These are phyloP conservation scores for Ceratorhiza oryzae-sativae DNA, from an alignment of 1,284 basidiomycete genomes.

Conservation along the genomic window DNA sequence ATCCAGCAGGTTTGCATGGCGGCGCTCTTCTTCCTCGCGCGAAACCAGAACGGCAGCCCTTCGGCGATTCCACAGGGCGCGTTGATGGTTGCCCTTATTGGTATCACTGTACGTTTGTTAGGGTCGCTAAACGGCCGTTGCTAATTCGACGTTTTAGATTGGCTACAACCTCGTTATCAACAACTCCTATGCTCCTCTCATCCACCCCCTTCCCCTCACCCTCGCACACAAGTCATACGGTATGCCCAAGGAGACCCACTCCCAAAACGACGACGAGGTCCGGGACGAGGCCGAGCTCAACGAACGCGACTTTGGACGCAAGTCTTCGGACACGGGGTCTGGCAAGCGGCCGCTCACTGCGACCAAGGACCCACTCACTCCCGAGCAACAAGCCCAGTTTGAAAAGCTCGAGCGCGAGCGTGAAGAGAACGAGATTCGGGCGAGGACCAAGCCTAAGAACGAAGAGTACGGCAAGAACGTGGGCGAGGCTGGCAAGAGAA, in stretches of 20 bases:
- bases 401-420: constrained; percentile 28
- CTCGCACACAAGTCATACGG: constrained; percentile 69
- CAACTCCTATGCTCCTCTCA: constrained; percentile 57
- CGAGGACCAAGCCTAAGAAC: background rate
- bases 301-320: constrained; percentile 26
- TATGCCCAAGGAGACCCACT: constrained; percentile 50
- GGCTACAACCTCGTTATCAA: constrained; percentile 59
- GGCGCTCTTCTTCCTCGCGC: constrained; percentile 87
- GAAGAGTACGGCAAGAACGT: constrained; percentile 13
- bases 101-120: constrained; percentile 68
- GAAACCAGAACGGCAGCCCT: constrained; percentile 59
- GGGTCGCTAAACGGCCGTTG: constrained; percentile 46
- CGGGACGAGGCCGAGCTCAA: constrained; percentile 44
- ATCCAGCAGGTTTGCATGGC: constrained; percentile 82
- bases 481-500: constrained; percentile 32
- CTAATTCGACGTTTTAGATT: constrained; percentile 43
- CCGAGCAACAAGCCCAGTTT: constrained; percentile 35
- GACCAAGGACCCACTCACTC: constrained; percentile 8
- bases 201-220: constrained; percentile 69
- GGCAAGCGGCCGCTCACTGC: constrained; percentile 27
- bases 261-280: constrained; percentile 46
- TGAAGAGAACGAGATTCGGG: constrained; percentile 30
- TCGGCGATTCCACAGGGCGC: constrained; percentile 75
- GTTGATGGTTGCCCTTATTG: constrained; percentile 84
- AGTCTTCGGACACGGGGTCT: background rate